These are phyloP conservation scores for Litsea cubeba DNA, from an alignment of 164 flowering plant genomes.

Conservation along the genomic window DNA sequence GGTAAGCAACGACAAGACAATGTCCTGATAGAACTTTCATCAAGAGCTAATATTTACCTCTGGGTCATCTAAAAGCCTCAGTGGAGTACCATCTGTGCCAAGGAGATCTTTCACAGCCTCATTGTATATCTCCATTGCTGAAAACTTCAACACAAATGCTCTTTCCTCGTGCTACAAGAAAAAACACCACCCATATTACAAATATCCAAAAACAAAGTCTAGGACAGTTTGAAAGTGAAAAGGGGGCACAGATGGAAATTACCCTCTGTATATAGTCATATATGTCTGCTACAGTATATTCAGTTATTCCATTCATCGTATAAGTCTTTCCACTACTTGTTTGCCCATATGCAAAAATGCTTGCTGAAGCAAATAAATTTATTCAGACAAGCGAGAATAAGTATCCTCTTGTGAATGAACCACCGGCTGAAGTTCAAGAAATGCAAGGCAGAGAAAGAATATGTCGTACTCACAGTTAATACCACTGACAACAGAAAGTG, in stretches of 20 bases:
- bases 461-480: constrained; percentile 64
- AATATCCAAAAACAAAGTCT: background rate
- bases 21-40: background rate
- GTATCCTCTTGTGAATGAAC: constrained; percentile 2
- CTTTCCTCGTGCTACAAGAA: constrained; percentile 61
- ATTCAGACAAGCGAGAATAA: background rate
- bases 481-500: constrained; percentile 76
- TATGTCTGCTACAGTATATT: constrained; percentile 65
- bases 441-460: background rate
- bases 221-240: background rate
- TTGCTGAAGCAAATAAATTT: constrained; percentile 42
- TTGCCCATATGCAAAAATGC: constrained; percentile 93
- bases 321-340: constrained; percentile 98
- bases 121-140: constrained; percentile 95
- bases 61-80: constrained; percentile 91
- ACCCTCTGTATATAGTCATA: constrained; percentile 68
- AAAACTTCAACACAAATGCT: constrained; percentile 74
- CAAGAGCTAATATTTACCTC: constrained; percentile 49
- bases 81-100: constrained; percentile 51
- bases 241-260: background rate
- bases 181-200: background rate
- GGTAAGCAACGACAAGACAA: background rate
- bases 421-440: background rate
- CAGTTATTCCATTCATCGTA: constrained; percentile 88
- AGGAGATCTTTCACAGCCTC: constrained; percentile 90